Evolutionary conservation across 495 filamentous ascomycete species (phyloP).

Genomic region (Aspergillus wentii): DNA sequence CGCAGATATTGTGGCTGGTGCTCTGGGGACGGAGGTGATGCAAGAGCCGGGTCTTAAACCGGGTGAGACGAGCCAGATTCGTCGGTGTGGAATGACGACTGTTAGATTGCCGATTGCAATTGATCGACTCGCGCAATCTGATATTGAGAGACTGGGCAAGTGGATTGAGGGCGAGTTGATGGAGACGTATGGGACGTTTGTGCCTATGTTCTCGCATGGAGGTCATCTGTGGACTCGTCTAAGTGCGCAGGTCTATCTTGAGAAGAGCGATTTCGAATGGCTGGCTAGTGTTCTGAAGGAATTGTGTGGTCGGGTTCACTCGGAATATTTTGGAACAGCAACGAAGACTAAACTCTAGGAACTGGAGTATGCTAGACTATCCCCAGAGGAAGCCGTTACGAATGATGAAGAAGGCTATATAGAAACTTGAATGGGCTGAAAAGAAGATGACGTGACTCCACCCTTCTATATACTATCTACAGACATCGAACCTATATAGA

Average conservation of each 20-base stretch:
- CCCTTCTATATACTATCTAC: neutral
- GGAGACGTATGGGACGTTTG: constrained; percentile 63
- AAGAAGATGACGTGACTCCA: too few relatives aligned
- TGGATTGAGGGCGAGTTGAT: constrained; percentile 57
- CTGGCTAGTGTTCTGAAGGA: constrained; percentile 53
- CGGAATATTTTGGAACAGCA: too few relatives aligned
- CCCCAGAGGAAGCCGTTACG: too few relatives aligned
- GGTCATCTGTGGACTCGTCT: constrained; percentile 64
- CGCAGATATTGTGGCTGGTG: constrained; percentile 50
- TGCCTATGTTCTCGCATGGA: constrained; percentile 56
- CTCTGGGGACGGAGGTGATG: constrained; percentile 67
- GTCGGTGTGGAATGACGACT: constrained; percentile 57
- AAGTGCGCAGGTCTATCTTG: constrained; percentile 77
- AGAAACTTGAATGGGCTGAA: too few relatives aligned
- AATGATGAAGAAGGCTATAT: too few relatives aligned
- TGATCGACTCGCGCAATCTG: constrained; percentile 23
- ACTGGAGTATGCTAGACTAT: too few relatives aligned
- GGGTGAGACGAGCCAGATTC: constrained; percentile 48
- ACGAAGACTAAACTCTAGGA: too few relatives aligned
- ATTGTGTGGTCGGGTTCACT: constrained; percentile 57
- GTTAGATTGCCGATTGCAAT: constrained; percentile 64
- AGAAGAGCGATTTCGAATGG: constrained; percentile 73
- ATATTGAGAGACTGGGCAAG: constrained; percentile 30
- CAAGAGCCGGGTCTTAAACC: constrained; percentile 29
- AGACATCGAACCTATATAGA: too few relatives aligned